A percentile compares a stretch with the other conserved stretches of the same genome.
phyloP scores from a whole-genome alignment of 2,329 filamentous ascomycete species.

The Monosporascus cannonballus region DNA sequence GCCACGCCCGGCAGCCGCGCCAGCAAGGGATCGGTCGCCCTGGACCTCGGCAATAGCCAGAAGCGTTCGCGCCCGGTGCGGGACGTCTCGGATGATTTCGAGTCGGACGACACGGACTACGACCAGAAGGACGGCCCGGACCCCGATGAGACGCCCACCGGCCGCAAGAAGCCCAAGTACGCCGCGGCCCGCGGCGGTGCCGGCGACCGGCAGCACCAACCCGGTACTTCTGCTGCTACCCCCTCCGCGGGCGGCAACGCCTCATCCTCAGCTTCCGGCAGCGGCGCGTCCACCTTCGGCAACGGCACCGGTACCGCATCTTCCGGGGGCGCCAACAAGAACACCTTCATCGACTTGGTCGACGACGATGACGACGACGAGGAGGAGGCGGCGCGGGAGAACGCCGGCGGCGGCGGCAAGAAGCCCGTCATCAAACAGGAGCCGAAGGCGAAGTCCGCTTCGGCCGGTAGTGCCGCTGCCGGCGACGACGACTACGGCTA shows the following conservation, averaged over 20 bases:
- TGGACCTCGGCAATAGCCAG: too few relatives aligned
- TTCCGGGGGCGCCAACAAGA: neutral
- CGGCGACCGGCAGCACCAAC: constrained; percentile 2
- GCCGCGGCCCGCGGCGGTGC: too few relatives aligned
- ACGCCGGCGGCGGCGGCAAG: constrained; percentile 26
- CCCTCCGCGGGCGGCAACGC: neutral
- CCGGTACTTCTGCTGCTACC: constrained; percentile 16
- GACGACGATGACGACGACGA: constrained; percentile 21
- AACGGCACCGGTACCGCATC: constrained; percentile 3
- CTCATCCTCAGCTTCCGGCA: neutral
- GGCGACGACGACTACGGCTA: neutral
- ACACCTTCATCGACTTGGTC: constrained; percentile 11
- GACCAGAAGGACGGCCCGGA: constrained; percentile 19
- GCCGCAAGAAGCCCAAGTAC: constrained; percentile 1
- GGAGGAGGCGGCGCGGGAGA: constrained; percentile 9
- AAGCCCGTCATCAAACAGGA: constrained; percentile 13
- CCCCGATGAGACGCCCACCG: constrained; percentile 4
- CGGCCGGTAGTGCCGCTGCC: neutral
- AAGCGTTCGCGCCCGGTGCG: neutral
- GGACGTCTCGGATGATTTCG: neutral
- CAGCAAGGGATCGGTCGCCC: neutral
- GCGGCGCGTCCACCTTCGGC: constrained; percentile 9
- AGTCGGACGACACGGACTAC: constrained; percentile 19
- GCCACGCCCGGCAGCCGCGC: neutral
- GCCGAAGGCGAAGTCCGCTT: neutral